Percentiles rank a stretch among this genome's conserved stretches.
Evolutionary conservation across 2,329 filamentous ascomycete genomes (phyloP).

Genomic region (Onygenales sp.): DNA sequence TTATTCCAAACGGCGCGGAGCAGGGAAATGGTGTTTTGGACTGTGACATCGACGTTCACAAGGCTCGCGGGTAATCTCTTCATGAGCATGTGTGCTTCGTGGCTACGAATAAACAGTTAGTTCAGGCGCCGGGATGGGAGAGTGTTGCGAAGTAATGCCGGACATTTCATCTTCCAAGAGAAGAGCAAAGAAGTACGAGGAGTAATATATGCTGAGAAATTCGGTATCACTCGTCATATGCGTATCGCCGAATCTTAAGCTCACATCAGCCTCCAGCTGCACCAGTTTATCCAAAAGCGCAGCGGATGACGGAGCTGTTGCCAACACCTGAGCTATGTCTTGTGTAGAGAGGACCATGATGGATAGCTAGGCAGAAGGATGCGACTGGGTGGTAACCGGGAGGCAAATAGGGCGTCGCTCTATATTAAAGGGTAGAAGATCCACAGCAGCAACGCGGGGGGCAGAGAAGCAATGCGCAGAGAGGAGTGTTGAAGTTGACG

Average conservation of each 20-base stretch:
- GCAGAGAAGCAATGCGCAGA: background rate
- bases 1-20: conserved; percentile 31
- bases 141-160: conserved; percentile 8
- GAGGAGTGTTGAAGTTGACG: background rate
- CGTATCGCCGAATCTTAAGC: conserved; percentile 17
- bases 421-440: background rate
- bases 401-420: background rate
- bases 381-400: background rate
- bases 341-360: background rate
- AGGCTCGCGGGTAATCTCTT: conserved; percentile 25
- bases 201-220: conserved; percentile 29
- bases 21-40: conserved; percentile 27
- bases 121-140: background rate
- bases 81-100: conserved; percentile 31
- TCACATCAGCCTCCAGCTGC: conserved; percentile 27
- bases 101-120: conserved; percentile 13
- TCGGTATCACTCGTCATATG: conserved; percentile 15
- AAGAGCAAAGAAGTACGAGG: conserved; percentile 30
- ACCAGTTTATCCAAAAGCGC: conserved; percentile 27
- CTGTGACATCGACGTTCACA: conserved; percentile 18
- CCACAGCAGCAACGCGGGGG: background rate
- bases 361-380: background rate
- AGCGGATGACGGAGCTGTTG: conserved; percentile 20
- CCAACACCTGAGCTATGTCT: conserved; percentile 21
- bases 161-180: conserved; percentile 32